Evolutionary conservation across 371 early-diverging fungal genomes (phyloP).

Genomic region (Mucor saturninus): DNA sequence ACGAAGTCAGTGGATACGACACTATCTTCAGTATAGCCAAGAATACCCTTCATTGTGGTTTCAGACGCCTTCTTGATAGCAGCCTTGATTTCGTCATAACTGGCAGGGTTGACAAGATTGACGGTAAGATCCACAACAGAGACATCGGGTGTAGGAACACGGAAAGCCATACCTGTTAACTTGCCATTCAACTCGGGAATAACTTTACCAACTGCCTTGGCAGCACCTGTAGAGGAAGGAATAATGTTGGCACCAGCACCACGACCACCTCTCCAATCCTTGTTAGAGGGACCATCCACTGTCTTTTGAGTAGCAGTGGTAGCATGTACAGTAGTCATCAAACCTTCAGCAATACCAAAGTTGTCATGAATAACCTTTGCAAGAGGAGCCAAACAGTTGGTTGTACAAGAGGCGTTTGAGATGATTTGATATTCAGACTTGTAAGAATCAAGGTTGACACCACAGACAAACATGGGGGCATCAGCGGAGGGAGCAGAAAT

Average conservation of each 20-base stretch:
- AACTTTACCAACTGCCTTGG: slow-evolving; percentile 99
- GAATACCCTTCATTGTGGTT: slow-evolving; percentile 80
- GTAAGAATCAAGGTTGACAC: slow-evolving; percentile 97
- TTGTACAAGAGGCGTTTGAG: slow-evolving; percentile 99
- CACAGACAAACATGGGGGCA: slow-evolving; percentile 88
- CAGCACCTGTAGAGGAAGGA: slow-evolving; percentile 99
- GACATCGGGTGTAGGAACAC: slow-evolving; percentile 98
- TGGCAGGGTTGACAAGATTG: slow-evolving; percentile 86
- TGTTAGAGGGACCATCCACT: slow-evolving; percentile 97
- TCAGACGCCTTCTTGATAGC: slow-evolving; percentile 87
- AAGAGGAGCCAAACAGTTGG: slow-evolving; percentile 99
- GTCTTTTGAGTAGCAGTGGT: slow-evolving; percentile 99
- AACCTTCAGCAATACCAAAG: slow-evolving; percentile 86
- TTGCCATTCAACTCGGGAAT: slow-evolving; percentile 97
- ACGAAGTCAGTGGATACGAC: slow-evolving; percentile 97
- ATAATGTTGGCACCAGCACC: slow-evolving; percentile 98
- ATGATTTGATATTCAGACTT: slow-evolving; percentile 84
- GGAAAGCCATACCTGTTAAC: slow-evolving; percentile 99
- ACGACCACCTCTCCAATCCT: slow-evolving; percentile 96
- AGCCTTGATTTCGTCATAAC: slow-evolving; percentile 90
- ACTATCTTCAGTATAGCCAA: slow-evolving; percentile 94
- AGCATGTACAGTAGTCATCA: slow-evolving; percentile 99
- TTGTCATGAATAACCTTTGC: slow-evolving; percentile 98
- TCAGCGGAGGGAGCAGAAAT: slow-evolving; percentile 97
- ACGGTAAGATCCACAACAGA: slow-evolving; percentile 99